Evolutionary conservation across 2,329 filamentous ascomycete genomes (phyloP).

Genomic region (Sclerotinia glacialis): DNA sequence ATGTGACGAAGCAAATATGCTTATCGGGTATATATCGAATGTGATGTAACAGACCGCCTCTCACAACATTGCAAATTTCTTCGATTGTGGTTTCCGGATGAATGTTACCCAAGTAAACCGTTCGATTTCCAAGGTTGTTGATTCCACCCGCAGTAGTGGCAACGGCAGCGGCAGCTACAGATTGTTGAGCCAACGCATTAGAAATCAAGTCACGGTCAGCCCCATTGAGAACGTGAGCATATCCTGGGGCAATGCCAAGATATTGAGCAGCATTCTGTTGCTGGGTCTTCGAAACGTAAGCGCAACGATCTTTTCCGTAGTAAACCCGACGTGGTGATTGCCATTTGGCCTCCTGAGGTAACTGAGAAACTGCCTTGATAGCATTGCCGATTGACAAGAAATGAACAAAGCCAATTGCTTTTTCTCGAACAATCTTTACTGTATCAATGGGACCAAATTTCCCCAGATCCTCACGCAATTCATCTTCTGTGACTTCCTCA

Average conservation of each 20-base stretch:
- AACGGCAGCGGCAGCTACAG: slow-evolving; percentile 92
- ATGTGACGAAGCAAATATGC: slow-evolving; percentile 99
- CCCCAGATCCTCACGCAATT: slow-evolving; percentile 88
- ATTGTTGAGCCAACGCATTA: slow-evolving; percentile 93
- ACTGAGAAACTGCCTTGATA: slow-evolving; percentile 94
- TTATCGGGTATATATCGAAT: slow-evolving; percentile 99
- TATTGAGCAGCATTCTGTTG: slow-evolving; percentile 99
- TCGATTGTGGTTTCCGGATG: slow-evolving; percentile 98
- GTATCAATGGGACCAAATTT: slow-evolving; percentile 98
- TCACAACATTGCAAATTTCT: slow-evolving; percentile 98
- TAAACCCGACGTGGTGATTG: slow-evolving; percentile 92
- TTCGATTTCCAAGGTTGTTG: slow-evolving; percentile 95
- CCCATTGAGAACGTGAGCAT: slow-evolving; percentile 92
- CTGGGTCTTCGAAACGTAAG: slow-evolving; percentile 98
- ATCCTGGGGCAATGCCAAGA: slow-evolving; percentile 91
- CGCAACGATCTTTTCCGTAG: slow-evolving; percentile 97
- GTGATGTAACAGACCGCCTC: slow-evolving; percentile 91
- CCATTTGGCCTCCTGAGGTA: slow-evolving; percentile 96
- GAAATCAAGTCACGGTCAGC: slow-evolving; percentile 96
- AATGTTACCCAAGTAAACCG: slow-evolving; percentile 97
- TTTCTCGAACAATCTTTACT: slow-evolving; percentile 95
- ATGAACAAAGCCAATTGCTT: slow-evolving; percentile 96
- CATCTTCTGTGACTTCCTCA: slow-evolving; percentile 86
- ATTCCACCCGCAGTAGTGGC: slow-evolving; percentile 95
- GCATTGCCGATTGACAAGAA: slow-evolving; percentile 97